These are phyloP conservation scores for Yarrowia sp. DNA, from an alignment of 805 yeast genomes.

Conservation along the genomic window DNA sequence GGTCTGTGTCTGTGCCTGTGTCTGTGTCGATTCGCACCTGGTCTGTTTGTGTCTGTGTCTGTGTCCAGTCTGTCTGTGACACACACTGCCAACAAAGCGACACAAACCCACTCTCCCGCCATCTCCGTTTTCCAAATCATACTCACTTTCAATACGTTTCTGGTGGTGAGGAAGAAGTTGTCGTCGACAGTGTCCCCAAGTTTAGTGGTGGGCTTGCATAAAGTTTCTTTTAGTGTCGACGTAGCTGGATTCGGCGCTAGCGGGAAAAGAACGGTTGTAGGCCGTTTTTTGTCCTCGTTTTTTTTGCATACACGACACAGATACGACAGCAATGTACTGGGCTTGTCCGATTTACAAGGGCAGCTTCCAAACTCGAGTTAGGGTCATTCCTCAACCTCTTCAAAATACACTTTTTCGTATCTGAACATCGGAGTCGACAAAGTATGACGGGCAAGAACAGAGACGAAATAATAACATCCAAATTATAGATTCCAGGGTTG, in stretches of 20 bases:
- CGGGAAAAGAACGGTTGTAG: background rate
- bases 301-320: no score
- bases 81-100: no score
- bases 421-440: background rate
- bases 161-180: constrained; percentile 20
- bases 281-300: no score
- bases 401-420: background rate
- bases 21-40: no score
- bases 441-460: background rate
- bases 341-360: background rate
- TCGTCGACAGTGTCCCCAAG: constrained; percentile 5
- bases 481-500: no score
- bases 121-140: no score
- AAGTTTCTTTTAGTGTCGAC: background rate
- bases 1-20: no score
- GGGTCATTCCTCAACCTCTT: background rate
- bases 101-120: no score
- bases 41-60: no score
- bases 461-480: background rate
- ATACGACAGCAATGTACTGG: no score
- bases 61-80: no score
- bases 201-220: background rate
- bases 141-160: constrained; percentile 17
- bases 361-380: no score
- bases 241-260: background rate